Conservation (phyloP, 2,329 filamentous ascomycete species). For the Colletotrichum musae region DNA sequence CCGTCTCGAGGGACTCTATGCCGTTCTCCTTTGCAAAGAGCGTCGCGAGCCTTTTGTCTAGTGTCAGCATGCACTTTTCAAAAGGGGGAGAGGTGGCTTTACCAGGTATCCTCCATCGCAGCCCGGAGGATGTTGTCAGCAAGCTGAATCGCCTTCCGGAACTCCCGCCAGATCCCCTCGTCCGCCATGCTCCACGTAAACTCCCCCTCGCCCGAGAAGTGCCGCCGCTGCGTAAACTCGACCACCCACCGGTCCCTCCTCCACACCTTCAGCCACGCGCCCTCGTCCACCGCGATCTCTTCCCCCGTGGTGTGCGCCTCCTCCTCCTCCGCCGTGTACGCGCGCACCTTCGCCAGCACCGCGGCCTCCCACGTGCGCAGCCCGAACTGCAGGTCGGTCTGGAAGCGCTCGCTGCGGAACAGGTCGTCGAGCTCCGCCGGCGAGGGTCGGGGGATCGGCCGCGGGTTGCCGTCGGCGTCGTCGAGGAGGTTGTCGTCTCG, state of each 20-base stretch:
- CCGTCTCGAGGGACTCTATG: background rate
- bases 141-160: conserved; percentile 37
- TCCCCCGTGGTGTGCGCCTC: background rate
- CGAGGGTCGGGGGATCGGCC: background rate
- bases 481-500: background rate
- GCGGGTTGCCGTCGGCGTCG: no score
- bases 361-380: conserved; percentile 39
- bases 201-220: background rate
- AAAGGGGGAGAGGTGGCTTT: background rate
- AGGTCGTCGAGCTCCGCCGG: conserved; percentile 31
- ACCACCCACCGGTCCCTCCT: conserved; percentile 35
- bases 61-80: background rate
- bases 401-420: conserved; percentile 19
- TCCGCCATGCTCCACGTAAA: conserved; percentile 26
- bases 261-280: conserved; percentile 33
- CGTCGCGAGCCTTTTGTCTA: background rate
- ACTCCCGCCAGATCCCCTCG: conserved; percentile 35
- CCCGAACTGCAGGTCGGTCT: conserved; percentile 14
- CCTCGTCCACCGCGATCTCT: conserved; percentile 21
- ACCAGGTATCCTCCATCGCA: background rate
- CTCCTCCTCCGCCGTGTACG: background rate
- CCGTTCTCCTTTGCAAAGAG: background rate
- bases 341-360: conserved; percentile 2
- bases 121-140: conserved; percentile 34
- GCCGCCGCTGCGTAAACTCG: conserved; percentile 4